Evolutionary conservation across 768 basidiomycete genomes (phyloP).

Genomic region (Mycena filopes): DNA sequence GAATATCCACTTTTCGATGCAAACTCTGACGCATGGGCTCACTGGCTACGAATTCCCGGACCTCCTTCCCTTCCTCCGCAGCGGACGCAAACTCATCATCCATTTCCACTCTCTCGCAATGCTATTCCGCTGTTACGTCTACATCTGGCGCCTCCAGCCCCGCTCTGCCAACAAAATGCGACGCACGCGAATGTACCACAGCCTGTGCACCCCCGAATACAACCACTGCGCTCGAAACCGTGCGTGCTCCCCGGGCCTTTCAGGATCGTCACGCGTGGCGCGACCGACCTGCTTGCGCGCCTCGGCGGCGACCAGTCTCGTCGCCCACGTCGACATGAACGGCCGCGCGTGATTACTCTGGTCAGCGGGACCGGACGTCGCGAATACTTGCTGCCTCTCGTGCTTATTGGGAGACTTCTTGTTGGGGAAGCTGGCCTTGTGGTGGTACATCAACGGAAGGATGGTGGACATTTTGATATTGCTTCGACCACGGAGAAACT

Average conservation of each 20-base stretch:
- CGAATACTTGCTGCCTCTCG: not conserved
- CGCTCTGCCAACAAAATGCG: not conserved
- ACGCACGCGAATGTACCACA: too few relatives aligned
- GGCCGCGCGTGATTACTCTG: conserved; percentile 1
- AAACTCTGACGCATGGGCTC: not conserved
- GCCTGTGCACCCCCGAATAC: too few relatives aligned
- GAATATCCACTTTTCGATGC: not conserved
- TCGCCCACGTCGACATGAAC: not conserved
- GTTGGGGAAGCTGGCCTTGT: not conserved
- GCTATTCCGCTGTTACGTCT: not conserved
- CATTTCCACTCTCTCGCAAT: not conserved
- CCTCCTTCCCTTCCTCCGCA: not conserved
- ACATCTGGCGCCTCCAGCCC: not conserved
- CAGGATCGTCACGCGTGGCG: not conserved
- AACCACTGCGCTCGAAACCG: not conserved
- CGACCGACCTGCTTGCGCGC: conserved; percentile 1
- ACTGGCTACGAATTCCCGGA: not conserved
- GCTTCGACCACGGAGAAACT: not conserved
- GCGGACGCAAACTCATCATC: not conserved
- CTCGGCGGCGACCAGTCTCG: not conserved
- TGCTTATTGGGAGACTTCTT: not conserved
- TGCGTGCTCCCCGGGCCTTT: not conserved
- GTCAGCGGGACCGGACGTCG: not conserved
- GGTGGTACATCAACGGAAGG: not conserved
- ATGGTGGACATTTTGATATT: not conserved